phyloP scores from a whole-genome alignment of 257 asterid species.

The Capsicum chinense region DNA sequence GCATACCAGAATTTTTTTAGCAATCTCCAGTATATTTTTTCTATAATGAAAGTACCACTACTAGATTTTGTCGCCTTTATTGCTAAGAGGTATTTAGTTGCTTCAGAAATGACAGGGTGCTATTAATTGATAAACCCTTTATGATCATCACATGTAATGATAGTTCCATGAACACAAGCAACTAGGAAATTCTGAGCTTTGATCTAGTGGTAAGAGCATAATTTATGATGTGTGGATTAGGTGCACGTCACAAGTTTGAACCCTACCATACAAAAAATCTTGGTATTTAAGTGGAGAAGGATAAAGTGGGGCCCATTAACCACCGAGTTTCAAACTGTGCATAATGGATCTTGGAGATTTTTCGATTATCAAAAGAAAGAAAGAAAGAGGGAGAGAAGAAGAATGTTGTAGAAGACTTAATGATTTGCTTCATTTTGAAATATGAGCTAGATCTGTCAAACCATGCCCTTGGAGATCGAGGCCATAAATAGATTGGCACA shows the following conservation, averaged over 20 bases:
- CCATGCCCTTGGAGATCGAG: slow-evolving; percentile 20
- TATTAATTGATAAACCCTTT: background rate
- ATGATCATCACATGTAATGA: background rate
- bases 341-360: background rate
- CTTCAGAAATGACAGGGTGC: background rate
- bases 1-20: background rate
- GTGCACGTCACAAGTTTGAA: background rate
- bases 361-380: background rate
- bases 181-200: background rate
- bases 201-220: slow-evolving; percentile 10
- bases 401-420: background rate
- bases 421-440: background rate
- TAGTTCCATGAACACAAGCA: background rate
- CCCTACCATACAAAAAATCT: background rate
- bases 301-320: background rate
- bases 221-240: background rate
- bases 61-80: background rate
- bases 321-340: background rate
- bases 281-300: slow-evolving; percentile 12
- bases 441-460: background rate
- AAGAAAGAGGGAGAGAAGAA: background rate
- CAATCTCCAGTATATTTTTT: background rate
- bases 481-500: background rate
- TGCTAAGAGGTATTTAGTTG: background rate
- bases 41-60: background rate